Evolutionary conservation across 2,329 filamentous ascomycete genomes (phyloP), one percentile per base, ranked within the genome.

Genomic region (Dothiorella sarmentorum): DNA sequence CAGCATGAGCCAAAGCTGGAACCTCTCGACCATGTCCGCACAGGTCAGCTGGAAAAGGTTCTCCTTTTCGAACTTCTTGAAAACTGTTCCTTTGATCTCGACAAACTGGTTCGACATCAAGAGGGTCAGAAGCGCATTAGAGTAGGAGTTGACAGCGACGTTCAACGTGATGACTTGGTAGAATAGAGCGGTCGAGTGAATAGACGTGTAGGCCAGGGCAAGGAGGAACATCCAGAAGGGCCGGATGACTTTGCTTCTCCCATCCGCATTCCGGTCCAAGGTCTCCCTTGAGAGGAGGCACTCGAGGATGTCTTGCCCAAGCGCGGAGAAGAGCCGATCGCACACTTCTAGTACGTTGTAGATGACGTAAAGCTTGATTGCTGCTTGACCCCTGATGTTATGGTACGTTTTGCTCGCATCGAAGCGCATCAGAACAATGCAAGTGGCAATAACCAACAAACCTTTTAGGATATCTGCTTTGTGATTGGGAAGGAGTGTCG

Each of bases 321-420:
- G 80, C 0, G 94, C 93, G 0, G 91, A 91, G 27, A 97, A 84
- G 0, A 99, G 81, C 7, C 92, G 88, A 73, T 99, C 94, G 56
- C 89, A 89, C 2, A 95, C 89, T 75, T 99, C 94, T 4, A 99
- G 84, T 31, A 97, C 90, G 69, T 99, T 99, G 79, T 96, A 99
- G 58, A 99, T 97, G 60, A 99, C 94, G 71, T 99, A 99, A 10
- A 99, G 82, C 71, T 99, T 99, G 76, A 99, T 97, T 7, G 93
- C 92, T 1, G 92, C 93, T 73, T 99, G 94, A 0, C 91, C 94
- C 45, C 93, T 88, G 66, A 99, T 96, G 67, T 92, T 92, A 72
- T 99, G 94, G 69, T 99, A 99, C 90, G 97, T 97, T 53, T 92
- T 85, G 69, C 92, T 97, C 5, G 94, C 94, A 71, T 99, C 95